phyloP scores from a whole-genome alignment of 164 flowering plant species.

The Liriodendron chinense region DNA sequence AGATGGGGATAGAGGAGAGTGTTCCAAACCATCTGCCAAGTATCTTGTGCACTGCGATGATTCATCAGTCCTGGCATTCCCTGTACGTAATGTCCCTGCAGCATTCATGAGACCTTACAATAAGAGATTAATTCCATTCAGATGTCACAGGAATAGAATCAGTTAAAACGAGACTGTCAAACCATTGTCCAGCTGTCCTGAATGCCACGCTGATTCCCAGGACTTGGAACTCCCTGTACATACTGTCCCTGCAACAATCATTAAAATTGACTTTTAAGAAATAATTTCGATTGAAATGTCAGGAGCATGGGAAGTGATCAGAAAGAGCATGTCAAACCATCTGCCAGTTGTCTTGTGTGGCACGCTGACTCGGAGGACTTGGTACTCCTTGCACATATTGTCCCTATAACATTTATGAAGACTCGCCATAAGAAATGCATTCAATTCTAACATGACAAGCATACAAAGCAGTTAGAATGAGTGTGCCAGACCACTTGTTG shows the following conservation, averaged over 20 bases:
- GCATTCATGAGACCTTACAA: not conserved
- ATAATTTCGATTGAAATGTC: not conserved
- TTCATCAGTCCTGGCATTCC: not conserved
- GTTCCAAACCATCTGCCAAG: not conserved
- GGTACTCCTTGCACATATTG: slow-evolving; percentile 3
- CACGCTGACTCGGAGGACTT: slow-evolving; percentile 1
- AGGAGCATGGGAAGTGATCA: slow-evolving; percentile 18
- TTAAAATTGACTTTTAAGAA: not conserved
- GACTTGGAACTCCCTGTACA: not conserved
- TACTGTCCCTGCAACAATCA: not conserved
- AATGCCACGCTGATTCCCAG: not conserved
- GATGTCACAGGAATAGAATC: not conserved
- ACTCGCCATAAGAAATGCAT: not conserved
- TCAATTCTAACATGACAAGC: not conserved
- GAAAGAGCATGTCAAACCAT: not conserved
- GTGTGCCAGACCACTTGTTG: slow-evolving; percentile 52
- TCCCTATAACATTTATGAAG: slow-evolving; percentile 14
- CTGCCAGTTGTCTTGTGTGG: not conserved
- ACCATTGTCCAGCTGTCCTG: not conserved
- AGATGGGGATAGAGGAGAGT: too few relatives aligned
- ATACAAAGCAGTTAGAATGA: not conserved
- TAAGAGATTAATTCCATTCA: not conserved
- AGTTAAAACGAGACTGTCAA: not conserved
- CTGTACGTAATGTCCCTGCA: not conserved
- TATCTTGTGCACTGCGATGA: not conserved